Percentiles rank a stretch among this genome's conserved stretches.
Conservation (phyloP, 306 rosid genomes). For the Dalbergia cultrata region DNA sequence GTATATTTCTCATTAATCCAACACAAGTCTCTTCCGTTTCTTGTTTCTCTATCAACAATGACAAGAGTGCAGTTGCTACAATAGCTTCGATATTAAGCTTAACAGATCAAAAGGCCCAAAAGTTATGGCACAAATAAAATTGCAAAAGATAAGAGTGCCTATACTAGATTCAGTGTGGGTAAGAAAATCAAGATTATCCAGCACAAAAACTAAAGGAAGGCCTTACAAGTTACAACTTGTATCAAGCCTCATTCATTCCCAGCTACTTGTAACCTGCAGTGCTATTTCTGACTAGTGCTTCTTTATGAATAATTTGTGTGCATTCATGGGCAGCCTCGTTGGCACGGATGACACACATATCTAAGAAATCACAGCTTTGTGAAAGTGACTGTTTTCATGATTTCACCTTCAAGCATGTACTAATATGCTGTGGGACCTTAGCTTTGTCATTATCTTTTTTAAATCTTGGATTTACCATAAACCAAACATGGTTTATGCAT, state of each 20-base stretch:
- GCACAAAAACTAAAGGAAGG: neutral
- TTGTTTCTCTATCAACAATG: neutral
- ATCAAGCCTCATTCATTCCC: neutral
- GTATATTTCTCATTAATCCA: conserved; percentile 3
- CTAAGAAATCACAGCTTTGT: neutral
- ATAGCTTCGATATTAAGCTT: conserved; percentile 12
- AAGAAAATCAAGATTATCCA: neutral
- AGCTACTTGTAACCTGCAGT: neutral
- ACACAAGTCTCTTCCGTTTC: neutral
- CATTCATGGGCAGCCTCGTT: neutral
- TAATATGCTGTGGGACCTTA: no score
- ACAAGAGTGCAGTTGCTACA: neutral
- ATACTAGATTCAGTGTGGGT: neutral
- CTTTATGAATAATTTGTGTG: neutral
- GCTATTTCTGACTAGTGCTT: neutral
- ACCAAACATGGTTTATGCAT: neutral
- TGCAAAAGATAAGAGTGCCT: neutral
- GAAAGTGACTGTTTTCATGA: conserved; percentile 17
- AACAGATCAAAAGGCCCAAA: neutral
- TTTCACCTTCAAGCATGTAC: neutral
- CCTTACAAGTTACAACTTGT: neutral
- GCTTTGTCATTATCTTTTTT: neutral
- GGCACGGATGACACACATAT: neutral
- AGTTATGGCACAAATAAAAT: neutral
- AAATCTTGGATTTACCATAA: neutral